A percentile compares a stretch with the other conserved stretches of the same genome.
Evolutionary conservation across 2,329 filamentous ascomycete species (phyloP).

Genomic region (Hypocreales sp.): DNA sequence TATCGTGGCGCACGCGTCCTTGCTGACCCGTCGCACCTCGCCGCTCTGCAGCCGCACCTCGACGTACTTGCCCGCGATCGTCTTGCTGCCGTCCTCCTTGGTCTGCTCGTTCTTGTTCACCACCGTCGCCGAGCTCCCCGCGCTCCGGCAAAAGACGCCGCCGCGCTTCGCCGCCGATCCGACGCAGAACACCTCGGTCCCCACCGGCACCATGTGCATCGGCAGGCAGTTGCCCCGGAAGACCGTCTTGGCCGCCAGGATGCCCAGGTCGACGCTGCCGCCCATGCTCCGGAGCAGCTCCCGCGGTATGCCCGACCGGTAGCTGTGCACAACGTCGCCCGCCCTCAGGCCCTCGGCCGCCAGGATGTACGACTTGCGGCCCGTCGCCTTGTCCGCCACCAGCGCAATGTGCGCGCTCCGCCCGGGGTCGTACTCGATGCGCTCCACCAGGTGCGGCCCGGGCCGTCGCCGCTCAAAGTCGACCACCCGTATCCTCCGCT

Average conservation of each 20-base stretch:
- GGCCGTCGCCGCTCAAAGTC: constrained; percentile 71
- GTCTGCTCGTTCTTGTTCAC: constrained; percentile 76
- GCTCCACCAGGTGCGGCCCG: constrained; percentile 76
- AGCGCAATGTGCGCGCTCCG: constrained; percentile 88
- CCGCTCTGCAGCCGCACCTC: constrained; percentile 82
- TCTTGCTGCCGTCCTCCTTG: constrained; percentile 39
- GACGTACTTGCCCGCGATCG: constrained; percentile 62
- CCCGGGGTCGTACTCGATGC: constrained; percentile 92
- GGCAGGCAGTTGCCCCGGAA: constrained; percentile 91
- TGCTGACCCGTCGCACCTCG: constrained; percentile 77
- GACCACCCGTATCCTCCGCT: constrained; percentile 79
- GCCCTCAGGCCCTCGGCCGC: constrained; percentile 89
- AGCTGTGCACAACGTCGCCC: constrained; percentile 86
- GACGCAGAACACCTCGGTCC: constrained; percentile 85
- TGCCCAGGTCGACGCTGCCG: constrained; percentile 82
- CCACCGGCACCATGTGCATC: constrained; percentile 87
- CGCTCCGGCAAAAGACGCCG: constrained; percentile 87
- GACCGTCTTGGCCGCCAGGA: constrained; percentile 85
- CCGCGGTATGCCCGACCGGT: constrained; percentile 73
- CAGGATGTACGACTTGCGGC: constrained; percentile 75
- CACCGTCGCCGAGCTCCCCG: constrained; percentile 80
- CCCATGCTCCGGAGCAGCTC: constrained; percentile 86
- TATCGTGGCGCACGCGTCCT: constrained; percentile 87
- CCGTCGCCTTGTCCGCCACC: constrained; percentile 57
- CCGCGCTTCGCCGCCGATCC: constrained; percentile 58